A percentile compares a stretch with the other conserved stretches of the same genome.
Conservation (phyloP, 345 rosid species). For the Excoecaria agallocha region DNA sequence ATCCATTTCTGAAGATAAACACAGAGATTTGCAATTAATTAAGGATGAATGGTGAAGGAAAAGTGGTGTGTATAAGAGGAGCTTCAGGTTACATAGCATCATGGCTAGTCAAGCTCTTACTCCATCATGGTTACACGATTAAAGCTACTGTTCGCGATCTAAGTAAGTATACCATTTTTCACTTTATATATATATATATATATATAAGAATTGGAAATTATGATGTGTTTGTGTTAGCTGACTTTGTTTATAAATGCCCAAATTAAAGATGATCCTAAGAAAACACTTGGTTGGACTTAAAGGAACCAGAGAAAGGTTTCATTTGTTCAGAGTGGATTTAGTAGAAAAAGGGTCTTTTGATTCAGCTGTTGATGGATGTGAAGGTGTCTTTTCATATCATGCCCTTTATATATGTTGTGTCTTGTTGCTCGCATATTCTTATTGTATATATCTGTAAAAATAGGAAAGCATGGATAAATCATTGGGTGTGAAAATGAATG, state of each 20-base stretch:
- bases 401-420: slow-evolving; percentile 10
- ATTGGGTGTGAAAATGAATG: too few relatives aligned
- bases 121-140: slow-evolving; percentile 4
- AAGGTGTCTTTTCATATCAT: slow-evolving; percentile 22
- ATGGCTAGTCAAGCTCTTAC: slow-evolving; percentile 22
- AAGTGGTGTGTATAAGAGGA: slow-evolving; percentile 20
- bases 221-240: not conserved
- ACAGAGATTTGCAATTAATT: not conserved
- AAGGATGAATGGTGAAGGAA: slow-evolving; percentile 14
- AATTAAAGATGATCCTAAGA: slow-evolving; percentile 10
- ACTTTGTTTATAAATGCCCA: not conserved
- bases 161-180: not conserved
- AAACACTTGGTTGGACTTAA: slow-evolving; percentile 14
- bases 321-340: slow-evolving; percentile 16
- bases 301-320: slow-evolving; percentile 18
- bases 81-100: slow-evolving; percentile 18
- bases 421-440: too few relatives aligned
- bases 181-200: too few relatives aligned
- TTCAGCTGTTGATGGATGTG: slow-evolving; percentile 14
- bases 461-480: too few relatives aligned
- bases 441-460: too few relatives aligned
- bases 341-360: slow-evolving; percentile 17
- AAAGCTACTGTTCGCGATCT: slow-evolving; percentile 19
- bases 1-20: not conserved
- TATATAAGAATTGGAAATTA: too few relatives aligned